A percentile compares a stretch with the other conserved stretches of the same genome.
Evolutionary conservation across 371 early-diverging fungal genomes (phyloP).

Genomic region (Apophysomyces sp.): DNA sequence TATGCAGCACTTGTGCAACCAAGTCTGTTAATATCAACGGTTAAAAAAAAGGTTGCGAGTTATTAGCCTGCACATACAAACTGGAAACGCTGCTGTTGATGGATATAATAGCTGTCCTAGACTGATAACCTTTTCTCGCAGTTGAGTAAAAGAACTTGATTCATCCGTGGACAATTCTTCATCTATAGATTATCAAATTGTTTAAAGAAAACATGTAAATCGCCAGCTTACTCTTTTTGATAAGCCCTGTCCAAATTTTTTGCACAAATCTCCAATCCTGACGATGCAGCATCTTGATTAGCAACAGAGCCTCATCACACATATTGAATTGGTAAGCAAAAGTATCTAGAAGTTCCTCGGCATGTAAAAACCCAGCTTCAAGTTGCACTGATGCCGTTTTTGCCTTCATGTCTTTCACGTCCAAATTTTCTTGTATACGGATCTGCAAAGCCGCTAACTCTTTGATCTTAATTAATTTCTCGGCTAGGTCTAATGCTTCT

Average conservation of each 20-base stretch:
- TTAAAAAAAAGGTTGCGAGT: background rate
- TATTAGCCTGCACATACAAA: background rate
- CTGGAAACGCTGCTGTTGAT: background rate
- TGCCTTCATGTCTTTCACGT: background rate
- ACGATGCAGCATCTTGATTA: background rate
- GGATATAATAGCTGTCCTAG: background rate
- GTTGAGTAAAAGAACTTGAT: background rate
- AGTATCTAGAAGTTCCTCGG: background rate
- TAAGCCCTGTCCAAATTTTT: background rate
- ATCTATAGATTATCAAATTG: no score
- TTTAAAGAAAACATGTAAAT: no score
- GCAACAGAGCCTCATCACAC: background rate
- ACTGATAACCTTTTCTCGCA: background rate
- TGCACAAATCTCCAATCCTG: background rate
- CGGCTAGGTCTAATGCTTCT: background rate
- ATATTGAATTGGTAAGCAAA: background rate
- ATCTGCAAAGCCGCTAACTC: background rate
- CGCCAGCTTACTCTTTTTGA: background rate
- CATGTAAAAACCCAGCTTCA: background rate
- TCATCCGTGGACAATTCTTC: background rate
- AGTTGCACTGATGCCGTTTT: background rate
- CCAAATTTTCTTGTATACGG: background rate
- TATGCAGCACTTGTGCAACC: background rate
- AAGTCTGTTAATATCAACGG: background rate
- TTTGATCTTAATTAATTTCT: background rate